These are phyloP conservation scores for Nicotiana obtusifolia DNA, from an alignment of 257 asterid genomes.

Conservation along the genomic window DNA sequence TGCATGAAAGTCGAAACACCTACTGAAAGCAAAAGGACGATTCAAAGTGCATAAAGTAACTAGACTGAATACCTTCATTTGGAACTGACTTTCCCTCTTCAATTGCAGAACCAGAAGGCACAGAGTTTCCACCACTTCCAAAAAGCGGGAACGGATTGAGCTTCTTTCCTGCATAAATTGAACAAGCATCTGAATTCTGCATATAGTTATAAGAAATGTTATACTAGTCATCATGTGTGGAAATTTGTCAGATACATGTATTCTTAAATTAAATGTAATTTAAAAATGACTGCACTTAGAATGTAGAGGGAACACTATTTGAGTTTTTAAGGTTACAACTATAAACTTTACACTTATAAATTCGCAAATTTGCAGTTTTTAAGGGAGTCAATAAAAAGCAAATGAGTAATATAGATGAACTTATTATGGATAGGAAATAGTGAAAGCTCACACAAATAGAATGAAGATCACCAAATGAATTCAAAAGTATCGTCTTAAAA, in stretches of 20 bases:
- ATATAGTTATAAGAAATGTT: neutral
- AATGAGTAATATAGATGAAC: neutral
- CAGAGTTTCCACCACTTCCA: constrained; percentile 7
- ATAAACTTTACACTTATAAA: neutral
- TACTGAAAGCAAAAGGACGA: neutral
- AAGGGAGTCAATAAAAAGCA: neutral
- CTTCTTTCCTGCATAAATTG: constrained; percentile 28
- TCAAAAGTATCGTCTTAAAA: neutral
- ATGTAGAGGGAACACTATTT: neutral
- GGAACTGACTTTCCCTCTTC: neutral
- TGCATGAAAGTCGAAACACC: neutral
- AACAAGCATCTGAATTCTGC: neutral
- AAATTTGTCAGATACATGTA: neutral
- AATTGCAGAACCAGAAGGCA: neutral
- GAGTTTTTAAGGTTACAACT: neutral
- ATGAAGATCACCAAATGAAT: neutral
- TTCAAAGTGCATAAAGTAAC: neutral
- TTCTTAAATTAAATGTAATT: neutral
- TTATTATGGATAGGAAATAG: neutral
- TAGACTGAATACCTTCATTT: neutral
- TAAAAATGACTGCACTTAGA: neutral
- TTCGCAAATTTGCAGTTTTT: neutral
- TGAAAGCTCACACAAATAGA: neutral
- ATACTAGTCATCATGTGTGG: neutral
- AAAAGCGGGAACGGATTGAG: constrained; percentile 38